These are phyloP conservation scores for Castanea mollissima DNA, from an alignment of 306 rosid genomes.

Conservation along the genomic window DNA sequence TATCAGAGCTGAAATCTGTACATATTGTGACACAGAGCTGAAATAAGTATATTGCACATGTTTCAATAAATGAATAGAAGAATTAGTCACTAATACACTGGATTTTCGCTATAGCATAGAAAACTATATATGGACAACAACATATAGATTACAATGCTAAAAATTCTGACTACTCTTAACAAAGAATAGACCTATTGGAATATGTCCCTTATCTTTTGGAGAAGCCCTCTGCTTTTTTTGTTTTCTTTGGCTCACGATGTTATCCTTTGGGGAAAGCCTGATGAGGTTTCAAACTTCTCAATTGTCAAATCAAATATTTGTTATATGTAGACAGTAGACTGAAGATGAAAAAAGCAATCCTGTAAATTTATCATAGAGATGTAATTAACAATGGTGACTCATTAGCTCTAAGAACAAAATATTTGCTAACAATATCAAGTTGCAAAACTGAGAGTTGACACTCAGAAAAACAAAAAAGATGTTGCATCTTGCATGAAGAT, in stretches of 20 bases:
- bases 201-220: conserved; percentile 50
- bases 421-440: too few species aligned
- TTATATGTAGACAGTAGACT: not conserved
- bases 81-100: not conserved
- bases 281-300: not conserved
- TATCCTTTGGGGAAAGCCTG: conserved; percentile 30
- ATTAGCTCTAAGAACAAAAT: too few species aligned
- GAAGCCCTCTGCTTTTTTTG: conserved; percentile 60
- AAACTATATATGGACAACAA: conserved; percentile 6
- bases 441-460: too few species aligned
- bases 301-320: not conserved
- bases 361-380: not conserved
- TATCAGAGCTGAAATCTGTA: conserved; percentile 3
- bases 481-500: too few species aligned
- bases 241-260: conserved; percentile 35
- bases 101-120: conserved; percentile 13
- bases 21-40: not conserved
- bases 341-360: not conserved
- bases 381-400: too few species aligned
- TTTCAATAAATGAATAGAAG: not conserved
- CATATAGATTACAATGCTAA: not conserved
- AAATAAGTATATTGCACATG: conserved; percentile 14
- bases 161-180: conserved; percentile 47
- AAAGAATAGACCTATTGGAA: conserved; percentile 75
- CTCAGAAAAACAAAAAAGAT: too few species aligned